Evolutionary conservation across 2,329 filamentous ascomycete species (phyloP).

Genomic region (Pestalotiopsis sp.): DNA sequence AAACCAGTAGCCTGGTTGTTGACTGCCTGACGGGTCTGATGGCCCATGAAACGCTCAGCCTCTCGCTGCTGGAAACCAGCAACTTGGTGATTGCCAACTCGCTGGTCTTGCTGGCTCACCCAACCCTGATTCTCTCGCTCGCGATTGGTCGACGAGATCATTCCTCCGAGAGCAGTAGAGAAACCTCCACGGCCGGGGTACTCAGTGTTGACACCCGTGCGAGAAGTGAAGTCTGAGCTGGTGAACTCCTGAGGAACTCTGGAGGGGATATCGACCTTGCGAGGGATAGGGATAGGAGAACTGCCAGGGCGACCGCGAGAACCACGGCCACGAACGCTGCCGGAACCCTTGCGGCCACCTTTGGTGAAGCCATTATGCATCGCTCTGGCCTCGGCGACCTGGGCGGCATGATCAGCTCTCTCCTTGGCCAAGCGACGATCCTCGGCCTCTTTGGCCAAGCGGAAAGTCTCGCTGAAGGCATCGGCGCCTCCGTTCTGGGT

Average conservation of each 20-base stretch:
- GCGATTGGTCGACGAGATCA: not conserved
- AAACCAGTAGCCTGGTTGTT: too few relatives aligned
- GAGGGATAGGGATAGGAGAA: too few relatives aligned
- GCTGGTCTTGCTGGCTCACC: too few relatives aligned
- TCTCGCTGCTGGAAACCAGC: too few relatives aligned
- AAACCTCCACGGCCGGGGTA: conserved; percentile 7
- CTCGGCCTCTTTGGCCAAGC: not conserved
- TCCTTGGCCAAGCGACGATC: not conserved
- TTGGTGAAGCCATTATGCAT: not conserved
- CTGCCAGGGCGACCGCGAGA: not conserved
- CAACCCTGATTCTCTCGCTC: not conserved
- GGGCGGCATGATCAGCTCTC: not conserved
- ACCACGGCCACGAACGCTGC: not conserved
- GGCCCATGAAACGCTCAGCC: too few relatives aligned
- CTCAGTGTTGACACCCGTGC: not conserved
- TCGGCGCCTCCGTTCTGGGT: not conserved
- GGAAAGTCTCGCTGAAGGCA: not conserved
- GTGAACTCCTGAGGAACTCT: not conserved
- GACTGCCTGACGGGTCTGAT: too few relatives aligned
- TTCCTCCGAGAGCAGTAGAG: not conserved
- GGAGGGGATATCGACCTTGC: too few relatives aligned
- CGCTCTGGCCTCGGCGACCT: too few relatives aligned
- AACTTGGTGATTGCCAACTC: too few relatives aligned
- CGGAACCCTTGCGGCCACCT: not conserved
- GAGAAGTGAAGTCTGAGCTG: not conserved